Base-by-base conservation (phyloP, 1,139 yeast species). In the Diutina sp. region DNA sequence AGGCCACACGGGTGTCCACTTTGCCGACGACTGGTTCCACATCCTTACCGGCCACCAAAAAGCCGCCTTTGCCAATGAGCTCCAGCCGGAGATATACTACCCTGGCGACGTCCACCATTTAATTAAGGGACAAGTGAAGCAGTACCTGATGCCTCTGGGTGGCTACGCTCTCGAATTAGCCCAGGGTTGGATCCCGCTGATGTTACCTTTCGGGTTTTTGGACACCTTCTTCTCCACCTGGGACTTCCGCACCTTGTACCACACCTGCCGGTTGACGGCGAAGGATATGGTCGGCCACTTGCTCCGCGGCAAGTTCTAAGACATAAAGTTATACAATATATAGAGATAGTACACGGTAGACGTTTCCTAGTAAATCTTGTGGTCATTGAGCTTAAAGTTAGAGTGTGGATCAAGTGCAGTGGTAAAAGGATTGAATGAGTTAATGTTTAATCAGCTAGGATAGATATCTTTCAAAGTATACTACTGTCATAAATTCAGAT, bases 171-270 rank as follows among this genome's bases (percentile, higher is more conserved):
- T 93, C 64, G 99, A 93, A 69, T 79, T 93, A 66, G 99, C 99
- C 7, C 99, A 93, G 74, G 99, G 99, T 58, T 93, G 97, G 95
- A 89, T 93, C 63, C 99, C 99, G 45, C 85, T 95, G 56, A 93
- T 93, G 99, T 78, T 95, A 61, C 97, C 98, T 25, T 95, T 93
- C 68, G 99, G 99, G 0, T 83, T 93, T 70, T 74, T 89, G 59
- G 96, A 90, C 67, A 82, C 87, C 6, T 67, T 87, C 59, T 79
- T 86, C 57, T 85, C 95, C 51, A 93, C 98, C 14, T 71, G 90
- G 64, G 99, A 93, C 69, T 71, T 85, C 61, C 69, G 76, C 63
- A 83, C 95, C 29, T 77, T 91, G 60, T 73, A 70, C 60, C 79
- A 80, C 68, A 93, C 98, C 11, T 80, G 78, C 52, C 80, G 78